Percentiles rank a stretch among this genome's conserved stretches.
phyloP scores from a whole-genome alignment of 2,329 filamentous ascomycete species.

The Thermomyces lanuginosus region DNA sequence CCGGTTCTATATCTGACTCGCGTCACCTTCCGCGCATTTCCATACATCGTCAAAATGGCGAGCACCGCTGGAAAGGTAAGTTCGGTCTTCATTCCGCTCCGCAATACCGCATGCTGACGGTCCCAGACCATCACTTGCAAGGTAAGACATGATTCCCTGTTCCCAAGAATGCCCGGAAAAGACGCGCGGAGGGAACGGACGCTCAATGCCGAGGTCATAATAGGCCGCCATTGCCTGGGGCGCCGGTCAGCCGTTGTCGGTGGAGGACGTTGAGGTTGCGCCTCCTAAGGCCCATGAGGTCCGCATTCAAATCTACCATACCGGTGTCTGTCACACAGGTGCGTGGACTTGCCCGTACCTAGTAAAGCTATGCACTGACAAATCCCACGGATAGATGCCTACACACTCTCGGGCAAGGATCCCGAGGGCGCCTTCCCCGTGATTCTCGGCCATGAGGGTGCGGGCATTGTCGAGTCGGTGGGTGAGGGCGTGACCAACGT shows the following conservation, averaged over 20 bases:
- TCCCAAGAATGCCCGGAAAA: no score
- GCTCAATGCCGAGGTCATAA: constrained; percentile 10
- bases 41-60: constrained; percentile 28
- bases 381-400: constrained; percentile 49
- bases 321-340: constrained; percentile 97
- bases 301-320: constrained; percentile 92
- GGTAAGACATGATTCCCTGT: constrained; percentile 31
- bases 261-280: constrained; percentile 85
- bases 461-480: constrained; percentile 80
- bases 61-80: constrained; percentile 41
- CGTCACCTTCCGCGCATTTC: background rate
- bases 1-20: no score
- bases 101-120: constrained; percentile 6
- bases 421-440: constrained; percentile 89
- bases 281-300: constrained; percentile 87
- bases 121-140: constrained; percentile 81
- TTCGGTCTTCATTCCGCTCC: constrained; percentile 3
- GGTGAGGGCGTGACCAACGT: constrained; percentile 91
- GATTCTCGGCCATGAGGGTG: constrained; percentile 78
- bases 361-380: background rate
- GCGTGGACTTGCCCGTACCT: constrained; percentile 14
- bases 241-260: constrained; percentile 70
- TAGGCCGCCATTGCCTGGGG: constrained; percentile 94
- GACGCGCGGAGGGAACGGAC: background rate
- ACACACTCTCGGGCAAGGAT: constrained; percentile 90